Base-by-base conservation (phyloP, 805 yeast species). In the Ogataea sp. region DNA sequence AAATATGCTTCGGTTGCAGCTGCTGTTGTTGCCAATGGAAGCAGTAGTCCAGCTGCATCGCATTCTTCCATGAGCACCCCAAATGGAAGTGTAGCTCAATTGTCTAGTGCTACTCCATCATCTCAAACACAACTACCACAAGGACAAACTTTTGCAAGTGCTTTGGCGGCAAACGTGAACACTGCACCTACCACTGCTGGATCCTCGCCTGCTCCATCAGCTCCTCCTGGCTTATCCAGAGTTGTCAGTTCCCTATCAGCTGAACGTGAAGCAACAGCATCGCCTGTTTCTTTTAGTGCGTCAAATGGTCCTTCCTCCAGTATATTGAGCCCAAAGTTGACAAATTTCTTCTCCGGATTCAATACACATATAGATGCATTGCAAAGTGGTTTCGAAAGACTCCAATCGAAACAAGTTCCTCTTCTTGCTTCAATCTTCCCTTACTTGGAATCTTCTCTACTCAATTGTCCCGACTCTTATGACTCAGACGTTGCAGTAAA, bases 381-480 rank as follows among this genome's bases (percentile, higher is more conserved):
- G 39, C 64, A 63, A 33, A 38, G 43, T 10, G 58, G 65, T 13
- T 64, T 60, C 42, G 51, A 56, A n/a, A 48, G 64, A 32, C 21
- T 53, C 16, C 40, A 44, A n/a, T 33, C 28, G 5, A 43, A 40
- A 8, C 67, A 71, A 38, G 82, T 85, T 20, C 67, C 75, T 21
- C 67, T 79, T 15, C 65, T 75, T 43, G 68, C 68, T 23, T 56
- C 73, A 2, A 77, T 84, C 20, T 64, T 73, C 37, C 70, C 70
- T 42, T 65, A 75, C 49, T 66, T 90, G 47, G 94, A 86, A 55
- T 73, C 83, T 1, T 88, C 97, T 3, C 67, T 86, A 43, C 66
- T 85, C 49, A 83, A 84, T 52, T 87, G 97, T 57, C 97, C 98
- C 0, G 97, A 93, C 61, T 85, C 97, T 1, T 73, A 80, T 42